Base-by-base conservation (phyloP, 805 yeast genomes). In the Teunomyces tritomae region DNA sequence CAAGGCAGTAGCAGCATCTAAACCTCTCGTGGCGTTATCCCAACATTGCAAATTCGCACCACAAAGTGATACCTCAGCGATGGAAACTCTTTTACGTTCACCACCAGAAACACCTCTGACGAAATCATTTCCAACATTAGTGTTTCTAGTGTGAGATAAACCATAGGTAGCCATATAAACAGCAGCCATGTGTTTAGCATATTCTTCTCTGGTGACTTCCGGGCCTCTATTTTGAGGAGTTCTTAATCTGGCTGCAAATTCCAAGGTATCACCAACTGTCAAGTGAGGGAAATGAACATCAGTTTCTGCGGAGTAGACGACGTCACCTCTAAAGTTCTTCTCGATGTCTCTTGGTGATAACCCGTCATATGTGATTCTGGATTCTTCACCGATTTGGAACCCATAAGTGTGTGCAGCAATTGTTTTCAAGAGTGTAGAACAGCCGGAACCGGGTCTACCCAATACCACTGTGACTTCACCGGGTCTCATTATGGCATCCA, bases 11-110 rank as follows among this genome's bases (percentile, higher is more conserved):
- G 94, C 86, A 3, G 94, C 78, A 67, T 87, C 96, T 50, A 88
- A 74, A 57, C 96, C 96, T 71, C 94, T 80, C 5, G 96, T 88
- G 5, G 92, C 85, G 59, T 88, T 88, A 71, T 87, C 91, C 82
- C 87, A 84, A 65, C 87, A 81, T 53, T 78, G 83, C 44, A 85
- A 71, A 43, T 79, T 70, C 28, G 89, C 85, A 27, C 84, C 80
- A 43, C 83, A 74, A 41, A 85, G 77, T 40, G 85, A 69, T 1
- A 87, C 87, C 67, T 87, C 96, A 8, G 90, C 89, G 57, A 87
- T 83, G 8, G 92, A 84, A 2, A 87, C 92, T 71, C 95, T 80
- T 67, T 87, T 86, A 55, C 95, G 73, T 68, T 87, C 94, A 74
- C 95, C 94, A 59, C 95, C 92, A 44, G 92, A 83, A 35, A 85